Base-by-base conservation (phyloP, 2,329 filamentous ascomycete genomes). In the Pezicula neosporulosa region DNA sequence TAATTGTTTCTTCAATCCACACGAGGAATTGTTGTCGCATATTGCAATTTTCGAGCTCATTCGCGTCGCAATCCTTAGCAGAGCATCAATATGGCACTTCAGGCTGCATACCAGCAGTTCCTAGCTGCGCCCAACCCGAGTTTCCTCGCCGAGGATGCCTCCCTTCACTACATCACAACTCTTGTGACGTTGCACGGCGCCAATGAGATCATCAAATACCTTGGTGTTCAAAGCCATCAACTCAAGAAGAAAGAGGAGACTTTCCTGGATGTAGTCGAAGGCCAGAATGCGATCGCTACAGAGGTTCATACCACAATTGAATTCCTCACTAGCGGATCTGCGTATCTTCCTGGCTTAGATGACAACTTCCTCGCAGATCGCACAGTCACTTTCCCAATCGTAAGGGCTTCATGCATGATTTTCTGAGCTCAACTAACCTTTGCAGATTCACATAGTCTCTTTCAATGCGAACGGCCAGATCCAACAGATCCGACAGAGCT, bases 311-410 rank as follows among this genome's bases (percentile, higher is more conserved):
- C 90, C 21, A 84, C 83, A 2, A 72, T 97, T 44, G 87, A 95
- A 66, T 97, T 99, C 68, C 68, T 85, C 51, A 83, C 78, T 56
- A 85, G 87, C 57, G 94, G 93, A 59, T 93, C 91, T 57, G 81
- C 86, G 57, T 97, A 94, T 73, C 80, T 97, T 50, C 93, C 93
- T 5, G 85, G 85, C 44, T 77, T 99, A 45, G 93, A 97, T 65
- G 91, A 97, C 76, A 97, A 97, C 74, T 96, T 97, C 69, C 74
- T 99, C 52, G 77, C 89, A 51, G 91, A 96, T 70, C 86, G 86
- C 63, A 82, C 82, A 50, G 91, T 91, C 55, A 83, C 82, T 47
- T 78, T 97, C 59, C 83, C 89, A 45, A 83, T 96, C 73, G 92
- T 97, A 78, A 67, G 87, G 80, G 44, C 42, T 12, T 42, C 54